A percentile compares a stretch with the other conserved stretches of the same genome.
Evolutionary conservation across 805 yeast genomes (phyloP).

Genomic region (Wickerhamiella australiensis): DNA sequence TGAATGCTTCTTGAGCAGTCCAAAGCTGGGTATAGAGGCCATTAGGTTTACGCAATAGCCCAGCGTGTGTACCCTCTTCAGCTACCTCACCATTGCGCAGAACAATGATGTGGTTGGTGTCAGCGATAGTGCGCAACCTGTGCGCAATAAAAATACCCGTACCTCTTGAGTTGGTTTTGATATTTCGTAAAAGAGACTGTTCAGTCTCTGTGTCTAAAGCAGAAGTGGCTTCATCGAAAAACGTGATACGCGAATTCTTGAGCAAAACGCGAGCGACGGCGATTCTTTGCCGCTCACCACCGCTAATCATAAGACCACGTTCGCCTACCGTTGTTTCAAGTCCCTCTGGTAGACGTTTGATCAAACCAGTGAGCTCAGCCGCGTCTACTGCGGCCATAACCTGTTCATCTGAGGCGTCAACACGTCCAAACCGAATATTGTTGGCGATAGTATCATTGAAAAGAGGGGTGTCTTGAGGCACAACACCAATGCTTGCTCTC

Average conservation of each 20-base stretch:
- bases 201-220: constrained; percentile 97
- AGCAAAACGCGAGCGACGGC: constrained; percentile 87
- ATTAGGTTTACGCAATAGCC: constrained; percentile 39
- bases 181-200: constrained; percentile 64
- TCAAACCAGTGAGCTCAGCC: constrained; percentile 55
- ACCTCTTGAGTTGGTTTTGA: constrained; percentile 43
- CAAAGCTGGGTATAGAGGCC: constrained; percentile 74
- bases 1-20: constrained; percentile 80
- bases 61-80: constrained; percentile 78
- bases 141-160: constrained; percentile 93
- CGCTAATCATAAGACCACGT: constrained; percentile 94
- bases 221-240: constrained; percentile 91
- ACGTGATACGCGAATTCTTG: constrained; percentile 77
- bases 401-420: constrained; percentile 61
- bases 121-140: constrained; percentile 83
- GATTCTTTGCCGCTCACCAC: constrained; percentile 95
- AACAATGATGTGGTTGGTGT: constrained; percentile 84
- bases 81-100: constrained; percentile 63
- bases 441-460: constrained; percentile 84
- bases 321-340: constrained; percentile 84
- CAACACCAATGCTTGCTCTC: constrained; percentile 71
- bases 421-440: constrained; percentile 75
- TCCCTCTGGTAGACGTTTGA: constrained; percentile 71
- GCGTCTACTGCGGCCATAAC: constrained; percentile 49
- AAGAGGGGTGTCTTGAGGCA: constrained; percentile 94